phyloP scores from a whole-genome alignment of 345 rosid genomes.

The Sisymbrium altissimum region DNA sequence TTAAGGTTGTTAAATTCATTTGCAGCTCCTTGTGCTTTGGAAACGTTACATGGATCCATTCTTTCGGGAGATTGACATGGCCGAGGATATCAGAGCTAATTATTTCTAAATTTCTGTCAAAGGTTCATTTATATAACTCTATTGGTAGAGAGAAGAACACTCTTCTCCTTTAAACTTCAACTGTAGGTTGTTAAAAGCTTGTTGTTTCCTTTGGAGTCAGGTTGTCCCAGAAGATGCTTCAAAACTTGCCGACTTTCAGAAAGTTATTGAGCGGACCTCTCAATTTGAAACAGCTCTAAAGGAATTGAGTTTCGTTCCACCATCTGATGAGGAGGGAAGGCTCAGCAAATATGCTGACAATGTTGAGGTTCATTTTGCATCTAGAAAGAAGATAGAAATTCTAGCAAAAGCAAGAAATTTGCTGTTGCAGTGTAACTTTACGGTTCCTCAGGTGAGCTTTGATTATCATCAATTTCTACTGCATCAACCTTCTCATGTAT shows the following conservation, averaged over 20 bases:
- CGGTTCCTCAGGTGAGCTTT: constrained; percentile 61
- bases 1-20: constrained; percentile 62
- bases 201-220: constrained; percentile 43
- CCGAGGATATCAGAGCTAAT: constrained; percentile 84
- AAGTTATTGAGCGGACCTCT: constrained; percentile 55
- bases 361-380: constrained; percentile 97
- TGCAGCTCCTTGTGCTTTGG: constrained; percentile 64
- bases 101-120: constrained; percentile 82
- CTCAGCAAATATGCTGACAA: constrained; percentile 81
- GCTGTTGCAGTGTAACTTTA: constrained; percentile 74
- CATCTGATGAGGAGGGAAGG: constrained; percentile 63
- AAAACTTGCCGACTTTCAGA: constrained; percentile 83
- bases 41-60: constrained; percentile 66
- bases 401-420: constrained; percentile 83
- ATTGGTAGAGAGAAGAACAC: constrained; percentile 1
- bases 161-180: neutral
- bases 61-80: constrained; percentile 94
- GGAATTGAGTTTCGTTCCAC: constrained; percentile 65
- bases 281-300: constrained; percentile 71
- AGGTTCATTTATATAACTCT: constrained; percentile 47
- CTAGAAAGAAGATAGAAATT: constrained; percentile 73
- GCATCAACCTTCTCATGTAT: constrained; percentile 11
- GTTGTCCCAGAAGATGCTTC: constrained; percentile 95
- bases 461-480: neutral
- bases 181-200: neutral